phyloP scores from a whole-genome alignment of 75 land plant genomes.

The Chamaecyparis obtusa region DNA sequence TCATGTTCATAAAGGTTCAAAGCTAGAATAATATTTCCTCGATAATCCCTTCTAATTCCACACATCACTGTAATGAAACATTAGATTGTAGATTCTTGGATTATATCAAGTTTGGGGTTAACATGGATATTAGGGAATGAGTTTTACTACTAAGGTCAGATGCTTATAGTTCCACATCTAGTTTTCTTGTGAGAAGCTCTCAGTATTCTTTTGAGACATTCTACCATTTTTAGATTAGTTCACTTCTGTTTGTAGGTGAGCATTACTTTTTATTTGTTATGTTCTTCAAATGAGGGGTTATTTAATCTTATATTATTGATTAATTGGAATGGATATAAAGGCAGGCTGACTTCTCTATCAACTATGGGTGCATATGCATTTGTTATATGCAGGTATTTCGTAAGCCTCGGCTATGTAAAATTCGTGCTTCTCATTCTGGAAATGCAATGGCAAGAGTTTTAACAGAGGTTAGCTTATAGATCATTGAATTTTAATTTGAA shows the following conservation, averaged over 20 bases:
- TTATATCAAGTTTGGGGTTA: background rate
- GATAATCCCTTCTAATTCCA: background rate
- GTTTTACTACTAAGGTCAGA: background rate
- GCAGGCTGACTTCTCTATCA: background rate
- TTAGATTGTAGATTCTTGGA: background rate
- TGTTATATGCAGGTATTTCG: constrained; percentile 25
- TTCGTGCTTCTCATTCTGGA: constrained; percentile 44
- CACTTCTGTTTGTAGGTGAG: background rate
- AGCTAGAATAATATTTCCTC: background rate
- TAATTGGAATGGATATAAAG: background rate
- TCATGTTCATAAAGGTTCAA: background rate
- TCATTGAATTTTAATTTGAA: background rate
- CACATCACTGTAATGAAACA: background rate
- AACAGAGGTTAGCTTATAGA: constrained; percentile 30
- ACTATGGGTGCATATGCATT: background rate
- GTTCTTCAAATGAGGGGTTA: background rate
- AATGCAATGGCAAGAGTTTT: constrained; percentile 41
- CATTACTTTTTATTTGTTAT: background rate
- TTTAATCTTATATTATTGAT: background rate
- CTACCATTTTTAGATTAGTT: background rate
- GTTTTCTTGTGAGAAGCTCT: background rate
- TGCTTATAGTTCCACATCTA: background rate
- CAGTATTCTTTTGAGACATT: background rate
- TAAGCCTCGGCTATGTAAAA: constrained; percentile 39
- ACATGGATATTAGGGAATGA: background rate